Conservation (phyloP, 2,329 filamentous ascomycete genomes). For the Aspergillus sclerotialis region DNA sequence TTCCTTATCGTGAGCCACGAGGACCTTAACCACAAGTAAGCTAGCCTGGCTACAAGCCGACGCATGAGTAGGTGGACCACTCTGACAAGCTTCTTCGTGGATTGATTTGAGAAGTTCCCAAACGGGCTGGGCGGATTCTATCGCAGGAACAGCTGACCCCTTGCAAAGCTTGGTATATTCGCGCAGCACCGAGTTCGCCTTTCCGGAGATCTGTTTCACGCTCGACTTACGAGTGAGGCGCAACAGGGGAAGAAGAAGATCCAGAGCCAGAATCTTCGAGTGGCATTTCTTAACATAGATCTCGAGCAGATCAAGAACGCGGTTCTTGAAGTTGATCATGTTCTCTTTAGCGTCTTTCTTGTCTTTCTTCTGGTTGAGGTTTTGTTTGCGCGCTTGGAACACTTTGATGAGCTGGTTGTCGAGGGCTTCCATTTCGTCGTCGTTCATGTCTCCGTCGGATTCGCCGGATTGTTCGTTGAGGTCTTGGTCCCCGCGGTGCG, state of each 20-base stretch:
- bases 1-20: slow-evolving; percentile 41
- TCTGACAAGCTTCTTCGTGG: slow-evolving; percentile 55
- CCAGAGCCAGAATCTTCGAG: slow-evolving; percentile 58
- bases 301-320: slow-evolving; percentile 78
- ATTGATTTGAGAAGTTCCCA: slow-evolving; percentile 58
- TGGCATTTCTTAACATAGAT: slow-evolving; percentile 79
- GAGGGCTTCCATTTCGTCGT: slow-evolving; percentile 88
- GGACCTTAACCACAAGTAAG: slow-evolving; percentile 37
- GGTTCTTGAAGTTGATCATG: slow-evolving; percentile 90
- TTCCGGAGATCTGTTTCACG: slow-evolving; percentile 67
- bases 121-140: slow-evolving; percentile 38
- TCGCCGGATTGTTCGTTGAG: slow-evolving; percentile 50
- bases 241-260: slow-evolving; percentile 69
- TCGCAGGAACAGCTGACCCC: slow-evolving; percentile 38
- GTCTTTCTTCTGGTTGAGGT: slow-evolving; percentile 67
- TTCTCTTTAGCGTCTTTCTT: slow-evolving; percentile 81
- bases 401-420: slow-evolving; percentile 78
- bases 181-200: slow-evolving; percentile 64
- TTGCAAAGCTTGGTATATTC: slow-evolving; percentile 62
- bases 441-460: slow-evolving; percentile 74
- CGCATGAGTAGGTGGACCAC: slow-evolving; percentile 61
- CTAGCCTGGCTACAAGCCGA: slow-evolving; percentile 62
- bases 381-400: slow-evolving; percentile 69
- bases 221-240: slow-evolving; percentile 67
- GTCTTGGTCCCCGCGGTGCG: slow-evolving; percentile 54